phyloP scores from a whole-genome alignment of 108 stramenopile genomes.

The Mediolabrus comicus region DNA sequence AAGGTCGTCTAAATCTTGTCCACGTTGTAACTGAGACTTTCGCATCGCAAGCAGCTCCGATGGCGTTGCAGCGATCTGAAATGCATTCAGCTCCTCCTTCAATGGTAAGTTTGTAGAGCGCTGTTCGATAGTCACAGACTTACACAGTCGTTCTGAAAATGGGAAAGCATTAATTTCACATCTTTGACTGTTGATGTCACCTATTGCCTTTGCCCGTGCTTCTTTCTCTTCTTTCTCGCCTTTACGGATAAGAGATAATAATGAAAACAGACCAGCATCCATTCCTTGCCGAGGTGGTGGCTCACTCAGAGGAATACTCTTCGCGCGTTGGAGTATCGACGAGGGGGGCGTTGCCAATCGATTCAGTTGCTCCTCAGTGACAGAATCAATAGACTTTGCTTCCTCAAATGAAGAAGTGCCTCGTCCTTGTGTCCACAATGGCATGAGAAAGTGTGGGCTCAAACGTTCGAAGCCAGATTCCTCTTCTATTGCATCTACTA shows the following conservation, averaged over 20 bases:
- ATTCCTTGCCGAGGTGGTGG: constrained; percentile 20
- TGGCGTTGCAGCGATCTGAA: constrained; percentile 59
- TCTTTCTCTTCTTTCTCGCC: constrained; percentile 21
- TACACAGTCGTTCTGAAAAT: constrained; percentile 40
- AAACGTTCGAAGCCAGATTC: constrained; percentile 39
- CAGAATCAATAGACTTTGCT: constrained; percentile 42
- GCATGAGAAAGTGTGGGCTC: constrained; percentile 41
- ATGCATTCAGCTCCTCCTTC: constrained; percentile 31
- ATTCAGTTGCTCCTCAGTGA: constrained; percentile 41
- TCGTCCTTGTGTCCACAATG: constrained; percentile 63
- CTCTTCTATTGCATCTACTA: constrained; percentile 42
- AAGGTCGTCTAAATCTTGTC: constrained; percentile 54
- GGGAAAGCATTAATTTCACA: constrained; percentile 55
- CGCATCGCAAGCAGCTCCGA: constrained; percentile 59
- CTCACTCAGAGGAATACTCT: constrained; percentile 16
- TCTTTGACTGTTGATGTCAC: constrained; percentile 50
- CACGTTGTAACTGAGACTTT: constrained; percentile 52
- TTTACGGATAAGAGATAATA: constrained; percentile 41
- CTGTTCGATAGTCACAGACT: constrained; percentile 43
- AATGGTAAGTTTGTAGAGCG: constrained; percentile 28
- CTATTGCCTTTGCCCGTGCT: constrained; percentile 41
- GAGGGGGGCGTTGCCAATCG: constrained; percentile 26
- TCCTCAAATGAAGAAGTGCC: constrained; percentile 50
- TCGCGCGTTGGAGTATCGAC: constrained; percentile 20
- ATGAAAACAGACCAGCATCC: constrained; percentile 38